phyloP scores from a whole-genome alignment of 1,139 yeast species.

The Suhomyces ambrosiae region DNA sequence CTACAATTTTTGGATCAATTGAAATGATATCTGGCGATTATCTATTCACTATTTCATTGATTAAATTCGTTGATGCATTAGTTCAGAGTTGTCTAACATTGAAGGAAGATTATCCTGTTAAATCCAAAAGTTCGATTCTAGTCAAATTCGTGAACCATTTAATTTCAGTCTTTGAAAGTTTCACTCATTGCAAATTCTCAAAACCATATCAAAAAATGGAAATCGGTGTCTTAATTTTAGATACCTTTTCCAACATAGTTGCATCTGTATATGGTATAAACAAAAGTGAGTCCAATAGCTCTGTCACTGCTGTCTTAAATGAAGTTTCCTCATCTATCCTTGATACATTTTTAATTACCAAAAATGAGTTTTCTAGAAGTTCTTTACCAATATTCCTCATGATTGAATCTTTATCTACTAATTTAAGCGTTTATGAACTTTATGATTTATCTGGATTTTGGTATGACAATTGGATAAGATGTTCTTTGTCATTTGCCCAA shows the following conservation, averaged over 20 bases:
- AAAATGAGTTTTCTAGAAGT: conserved; percentile 54
- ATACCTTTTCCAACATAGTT: conserved; percentile 58
- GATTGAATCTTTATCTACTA: conserved; percentile 49
- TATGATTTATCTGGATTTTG: conserved; percentile 46
- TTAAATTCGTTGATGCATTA: conserved; percentile 56
- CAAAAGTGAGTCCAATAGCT: conserved; percentile 1
- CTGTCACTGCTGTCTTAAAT: conserved; percentile 31
- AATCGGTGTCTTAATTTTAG: conserved; percentile 60
- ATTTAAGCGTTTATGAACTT: conserved; percentile 41
- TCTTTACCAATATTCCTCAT: conserved; percentile 57
- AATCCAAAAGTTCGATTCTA: conserved; percentile 56
- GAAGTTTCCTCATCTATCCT: conserved; percentile 51
- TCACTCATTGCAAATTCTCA: conserved; percentile 67
- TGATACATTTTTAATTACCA: conserved; percentile 57
- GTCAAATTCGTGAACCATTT: conserved; percentile 59
- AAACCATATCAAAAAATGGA: conserved; percentile 59
- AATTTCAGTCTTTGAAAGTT: conserved; percentile 72
- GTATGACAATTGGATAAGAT: conserved; percentile 46
- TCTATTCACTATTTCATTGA: conserved; percentile 60
- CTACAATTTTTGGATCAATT: conserved; percentile 66
- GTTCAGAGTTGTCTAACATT: conserved; percentile 54
- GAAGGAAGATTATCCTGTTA: conserved; percentile 40
- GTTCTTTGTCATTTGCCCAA: conserved; percentile 44
- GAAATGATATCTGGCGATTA: conserved; percentile 74
- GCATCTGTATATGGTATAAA: conserved; percentile 57